These are phyloP conservation scores for Smallanthus sonchifolius DNA, from an alignment of 129 eudicot species.

Conservation along the genomic window DNA sequence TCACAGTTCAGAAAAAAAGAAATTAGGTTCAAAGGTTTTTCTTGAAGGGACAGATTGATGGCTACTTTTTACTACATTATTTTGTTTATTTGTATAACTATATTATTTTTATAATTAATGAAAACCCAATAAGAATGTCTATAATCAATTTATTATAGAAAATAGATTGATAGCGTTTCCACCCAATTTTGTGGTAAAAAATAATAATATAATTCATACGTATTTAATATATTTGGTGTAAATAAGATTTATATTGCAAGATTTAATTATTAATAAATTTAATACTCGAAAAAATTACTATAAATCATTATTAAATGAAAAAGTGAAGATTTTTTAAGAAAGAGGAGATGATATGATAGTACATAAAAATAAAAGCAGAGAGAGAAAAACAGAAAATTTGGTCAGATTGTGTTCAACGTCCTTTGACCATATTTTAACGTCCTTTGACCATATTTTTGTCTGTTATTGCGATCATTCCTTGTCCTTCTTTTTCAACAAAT, in stretches of 20 bases:
- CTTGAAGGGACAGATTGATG: not conserved
- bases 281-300: too few species aligned
- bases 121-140: not conserved
- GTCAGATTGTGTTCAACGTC: conserved; percentile 29
- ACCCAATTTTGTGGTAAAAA: not conserved
- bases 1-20: not conserved
- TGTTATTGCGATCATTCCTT: not conserved
- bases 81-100: not conserved
- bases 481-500: not conserved
- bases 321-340: not conserved
- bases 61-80: not conserved
- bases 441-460: conserved; percentile 41
- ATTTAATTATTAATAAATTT: not conserved
- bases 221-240: not conserved
- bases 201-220: not conserved
- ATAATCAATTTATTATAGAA: not conserved
- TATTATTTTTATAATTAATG: not conserved
- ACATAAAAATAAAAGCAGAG: conserved; percentile 21
- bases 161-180: not conserved
- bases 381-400: conserved; percentile 17
- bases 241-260: not conserved
- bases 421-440: conserved; percentile 37
- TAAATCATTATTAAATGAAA: not conserved
- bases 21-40: not conserved
- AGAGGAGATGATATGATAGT: not conserved